phyloP scores from a whole-genome alignment of 2,329 filamentous ascomycete genomes.

The Dothistroma pini region DNA sequence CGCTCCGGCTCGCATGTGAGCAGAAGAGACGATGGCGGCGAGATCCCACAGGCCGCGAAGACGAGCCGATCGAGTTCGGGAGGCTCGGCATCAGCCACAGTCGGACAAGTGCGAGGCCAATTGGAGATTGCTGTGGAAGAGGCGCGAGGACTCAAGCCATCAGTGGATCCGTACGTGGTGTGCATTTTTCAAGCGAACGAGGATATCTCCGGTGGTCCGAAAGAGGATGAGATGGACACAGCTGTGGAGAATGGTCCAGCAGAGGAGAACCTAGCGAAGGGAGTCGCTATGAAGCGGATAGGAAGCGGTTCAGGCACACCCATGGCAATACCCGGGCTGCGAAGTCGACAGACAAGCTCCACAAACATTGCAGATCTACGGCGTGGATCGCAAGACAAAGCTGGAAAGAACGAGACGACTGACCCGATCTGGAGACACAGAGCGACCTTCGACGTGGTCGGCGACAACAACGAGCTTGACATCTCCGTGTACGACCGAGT shows the following conservation, averaged over 20 bases:
- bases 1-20: slow-evolving; percentile 73
- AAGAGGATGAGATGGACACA: slow-evolving; percentile 52
- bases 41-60: slow-evolving; percentile 34
- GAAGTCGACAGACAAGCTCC: slow-evolving; percentile 92
- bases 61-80: slow-evolving; percentile 35
- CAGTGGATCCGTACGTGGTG: slow-evolving; percentile 89
- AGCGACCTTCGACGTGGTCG: slow-evolving; percentile 91
- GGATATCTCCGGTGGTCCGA: slow-evolving; percentile 84
- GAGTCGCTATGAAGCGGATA: slow-evolving; percentile 51
- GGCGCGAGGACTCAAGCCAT: slow-evolving; percentile 74
- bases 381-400: slow-evolving; percentile 44
- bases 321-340: slow-evolving; percentile 89
- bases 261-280: slow-evolving; percentile 54
- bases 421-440: slow-evolving; percentile 95
- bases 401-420: slow-evolving; percentile 63
- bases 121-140: slow-evolving; percentile 85
- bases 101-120: slow-evolving; percentile 76
- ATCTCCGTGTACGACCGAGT: slow-evolving; percentile 89
- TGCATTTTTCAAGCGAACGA: slow-evolving; percentile 97
- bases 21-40: slow-evolving; percentile 32
- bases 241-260: slow-evolving; percentile 34
- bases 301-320: slow-evolving; percentile 78
- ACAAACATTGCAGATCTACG: slow-evolving; percentile 71
- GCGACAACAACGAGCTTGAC: slow-evolving; percentile 83
- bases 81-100: slow-evolving; percentile 49